A percentile compares a stretch with the other conserved stretches of the same genome.
phyloP scores from a whole-genome alignment of 2,329 filamentous ascomycete species.

The Setomelanomma holmii region DNA sequence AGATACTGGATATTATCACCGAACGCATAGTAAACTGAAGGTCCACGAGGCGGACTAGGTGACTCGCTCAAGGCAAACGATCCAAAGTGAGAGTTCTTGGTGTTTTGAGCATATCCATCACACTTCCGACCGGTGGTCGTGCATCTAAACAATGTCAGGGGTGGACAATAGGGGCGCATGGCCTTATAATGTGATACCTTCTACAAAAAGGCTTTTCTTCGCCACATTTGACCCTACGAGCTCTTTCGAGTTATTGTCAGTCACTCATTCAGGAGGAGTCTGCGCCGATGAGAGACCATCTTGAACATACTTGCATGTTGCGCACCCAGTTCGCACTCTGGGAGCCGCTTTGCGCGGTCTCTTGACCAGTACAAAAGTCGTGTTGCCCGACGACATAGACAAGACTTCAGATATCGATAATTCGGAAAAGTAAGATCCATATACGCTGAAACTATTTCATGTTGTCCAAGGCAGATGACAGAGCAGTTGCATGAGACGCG shows the following conservation, averaged over 20 bases:
- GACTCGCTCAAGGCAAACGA: neutral
- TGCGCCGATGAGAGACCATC: neutral
- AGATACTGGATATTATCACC: conserved; percentile 20
- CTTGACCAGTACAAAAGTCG: neutral
- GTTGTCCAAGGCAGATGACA: no score
- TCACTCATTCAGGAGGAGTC: neutral
- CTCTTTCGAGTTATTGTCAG: conserved; percentile 17
- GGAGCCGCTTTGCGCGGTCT: neutral
- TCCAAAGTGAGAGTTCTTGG: neutral
- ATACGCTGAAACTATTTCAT: no score
- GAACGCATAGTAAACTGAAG: conserved; percentile 7
- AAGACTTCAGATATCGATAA: neutral
- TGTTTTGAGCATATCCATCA: conserved; percentile 22
- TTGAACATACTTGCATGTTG: conserved; percentile 28
- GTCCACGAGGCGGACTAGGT: neutral
- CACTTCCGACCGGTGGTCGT: conserved; percentile 33
- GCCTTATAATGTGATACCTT: conserved; percentile 23
- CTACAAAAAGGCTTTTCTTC: conserved; percentile 27
- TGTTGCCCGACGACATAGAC: neutral
- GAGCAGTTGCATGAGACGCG: no score
- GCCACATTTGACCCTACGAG: conserved; percentile 34
- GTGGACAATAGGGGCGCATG: neutral
- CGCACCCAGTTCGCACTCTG: conserved; percentile 30
- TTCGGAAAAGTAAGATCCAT: no score
- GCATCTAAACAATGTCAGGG: conserved; percentile 20